These are phyloP conservation scores for Trichoderma atroviride DNA, from an alignment of 2,329 filamentous ascomycete species.

Conservation along the genomic window DNA sequence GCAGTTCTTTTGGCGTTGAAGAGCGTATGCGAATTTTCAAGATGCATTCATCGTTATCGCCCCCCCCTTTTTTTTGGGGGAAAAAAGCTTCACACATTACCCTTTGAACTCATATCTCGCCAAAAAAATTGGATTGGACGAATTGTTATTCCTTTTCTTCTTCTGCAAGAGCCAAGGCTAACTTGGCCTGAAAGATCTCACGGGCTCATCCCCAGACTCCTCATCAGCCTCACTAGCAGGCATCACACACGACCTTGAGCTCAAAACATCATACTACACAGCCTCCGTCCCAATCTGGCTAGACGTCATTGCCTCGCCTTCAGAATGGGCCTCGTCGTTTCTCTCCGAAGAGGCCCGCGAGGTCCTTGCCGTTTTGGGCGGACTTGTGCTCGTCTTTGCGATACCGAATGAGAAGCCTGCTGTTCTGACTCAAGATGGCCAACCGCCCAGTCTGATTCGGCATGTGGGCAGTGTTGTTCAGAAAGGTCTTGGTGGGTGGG, in stretches of 20 bases:
- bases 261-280: slow-evolving; percentile 64
- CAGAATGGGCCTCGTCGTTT: slow-evolving; percentile 62
- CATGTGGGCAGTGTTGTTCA: slow-evolving; percentile 59
- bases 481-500: slow-evolving; percentile 60
- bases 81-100: background rate
- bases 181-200: slow-evolving; percentile 49
- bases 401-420: slow-evolving; percentile 29
- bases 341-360: slow-evolving; percentile 63
- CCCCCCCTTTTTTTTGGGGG: background rate
- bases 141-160: background rate
- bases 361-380: slow-evolving; percentile 63
- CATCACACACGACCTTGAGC: slow-evolving; percentile 56
- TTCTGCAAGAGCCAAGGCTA: background rate
- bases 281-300: slow-evolving; percentile 67
- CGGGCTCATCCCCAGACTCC: slow-evolving; percentile 48
- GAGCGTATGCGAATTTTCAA: background rate
- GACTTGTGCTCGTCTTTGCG: slow-evolving; percentile 52
- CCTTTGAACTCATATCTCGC: background rate
- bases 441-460: slow-evolving; percentile 48
- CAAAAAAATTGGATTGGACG: background rate
- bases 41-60: background rate
- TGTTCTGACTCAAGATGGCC: slow-evolving; percentile 24
- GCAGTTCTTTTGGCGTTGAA: background rate
- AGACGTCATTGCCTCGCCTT: slow-evolving; percentile 57
- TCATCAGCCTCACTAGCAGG: slow-evolving; percentile 56